Evolutionary conservation across 148 eudicot species (phyloP), one percentile per base, ranked within the genome.

Genomic region (Cornus florida): DNA sequence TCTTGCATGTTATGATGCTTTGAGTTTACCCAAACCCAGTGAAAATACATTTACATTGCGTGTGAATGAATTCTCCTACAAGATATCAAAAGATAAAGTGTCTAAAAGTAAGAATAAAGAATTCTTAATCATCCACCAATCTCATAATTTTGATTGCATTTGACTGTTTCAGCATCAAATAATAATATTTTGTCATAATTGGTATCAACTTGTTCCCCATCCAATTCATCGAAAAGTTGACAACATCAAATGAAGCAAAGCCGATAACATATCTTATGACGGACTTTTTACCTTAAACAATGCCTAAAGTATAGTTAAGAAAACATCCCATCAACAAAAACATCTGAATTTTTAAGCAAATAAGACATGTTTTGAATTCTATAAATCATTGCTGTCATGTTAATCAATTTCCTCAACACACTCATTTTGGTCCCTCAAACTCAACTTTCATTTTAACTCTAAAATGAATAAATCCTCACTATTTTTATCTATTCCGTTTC

Each of bases 131-230:
- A 12, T 68, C 41, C n/a, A 32, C 16, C 19, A 1, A 3, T 68
- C 14, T 68, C n/a, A 9, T 6, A 17, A 73, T 56, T 11, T 57
- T 14, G 41, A 73, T 20, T 33, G 8, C 53, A 10, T 56, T 73
- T 73, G 76, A 53, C 76, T 56, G 10, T 56, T 28, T 56, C 66
- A 22, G 41, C 66, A 31, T 72, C 62, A 48, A 24, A 39, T 35
- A 74, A 62, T 74, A 46, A 43, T 22, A 43, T 12, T 50, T 72
- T 46, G 23, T 72, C 35, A 70, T 72, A 31, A 41, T 13, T 38
- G 77, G 57, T 69, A 66, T 76, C 60, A 76, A 76, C 46, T 60
- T 74, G 77, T 60, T 60, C 17, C 59, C 56, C 46, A 50, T 75
- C 69, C 20, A 38, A 32, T 68, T 68, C 12, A 41, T 38, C 14